These are phyloP conservation scores for Hanseniaspora meyeri DNA, from an alignment of 805 yeast species.

Conservation along the genomic window DNA sequence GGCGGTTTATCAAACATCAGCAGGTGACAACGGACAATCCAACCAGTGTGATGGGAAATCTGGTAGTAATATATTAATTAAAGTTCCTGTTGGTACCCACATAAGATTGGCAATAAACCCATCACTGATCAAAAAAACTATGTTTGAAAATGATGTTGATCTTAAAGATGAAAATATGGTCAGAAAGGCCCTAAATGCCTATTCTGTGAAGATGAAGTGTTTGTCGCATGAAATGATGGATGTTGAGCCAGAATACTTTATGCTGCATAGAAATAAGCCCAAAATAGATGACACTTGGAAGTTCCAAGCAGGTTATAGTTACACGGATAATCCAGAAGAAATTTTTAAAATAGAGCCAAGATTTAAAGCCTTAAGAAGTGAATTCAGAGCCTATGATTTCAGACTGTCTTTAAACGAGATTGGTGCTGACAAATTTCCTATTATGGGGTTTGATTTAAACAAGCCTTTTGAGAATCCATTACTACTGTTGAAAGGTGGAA, in stretches of 20 bases:
- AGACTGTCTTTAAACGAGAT: slow-evolving; percentile 47
- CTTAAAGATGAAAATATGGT: slow-evolving; percentile 18
- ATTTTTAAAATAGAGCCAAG: slow-evolving; percentile 55
- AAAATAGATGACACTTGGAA: slow-evolving; percentile 53
- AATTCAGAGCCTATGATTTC: slow-evolving; percentile 54
- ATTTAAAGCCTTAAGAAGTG: slow-evolving; percentile 50
- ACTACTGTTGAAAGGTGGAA: slow-evolving; percentile 67
- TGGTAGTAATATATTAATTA: slow-evolving; percentile 67
- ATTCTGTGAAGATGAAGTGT: slow-evolving; percentile 26
- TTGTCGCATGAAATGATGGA: slow-evolving; percentile 24
- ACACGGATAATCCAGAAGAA: slow-evolving; percentile 50
- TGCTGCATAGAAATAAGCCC: slow-evolving; percentile 38
- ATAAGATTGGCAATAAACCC: slow-evolving; percentile 80
- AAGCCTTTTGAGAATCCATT: slow-evolving; percentile 53
- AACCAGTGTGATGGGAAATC: slow-evolving; percentile 76
- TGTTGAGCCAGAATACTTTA: slow-evolving; percentile 35
- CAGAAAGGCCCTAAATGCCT: slow-evolving; percentile 20
- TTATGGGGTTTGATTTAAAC: slow-evolving; percentile 65
- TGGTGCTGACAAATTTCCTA: slow-evolving; percentile 57
- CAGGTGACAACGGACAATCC: slow-evolving; percentile 60
- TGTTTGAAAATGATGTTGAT: slow-evolving; percentile 18
- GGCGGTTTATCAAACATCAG: slow-evolving; percentile 55
- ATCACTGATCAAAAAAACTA: slow-evolving; percentile 29
- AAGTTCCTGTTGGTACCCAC: slow-evolving; percentile 86
- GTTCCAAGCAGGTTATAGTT: slow-evolving; percentile 35